phyloP scores from a whole-genome alignment of 208 protist genomes.

The Leishmania major region DNA sequence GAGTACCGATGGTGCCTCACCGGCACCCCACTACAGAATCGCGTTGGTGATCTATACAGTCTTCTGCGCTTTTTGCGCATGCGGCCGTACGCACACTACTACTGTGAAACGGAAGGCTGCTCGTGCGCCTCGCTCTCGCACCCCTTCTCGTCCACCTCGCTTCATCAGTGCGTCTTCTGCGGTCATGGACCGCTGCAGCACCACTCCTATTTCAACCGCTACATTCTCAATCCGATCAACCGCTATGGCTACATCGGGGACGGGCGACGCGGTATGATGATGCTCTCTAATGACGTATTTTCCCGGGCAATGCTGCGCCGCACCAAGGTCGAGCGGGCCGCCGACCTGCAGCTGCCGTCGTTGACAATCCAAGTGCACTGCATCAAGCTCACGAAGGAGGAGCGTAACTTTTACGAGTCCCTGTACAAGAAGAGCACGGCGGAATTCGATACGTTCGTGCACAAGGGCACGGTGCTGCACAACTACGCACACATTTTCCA shows the following conservation, averaged over 20 bases:
- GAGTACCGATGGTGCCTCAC: constrained; percentile 93
- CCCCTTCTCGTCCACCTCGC: constrained; percentile 79
- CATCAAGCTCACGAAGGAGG: constrained; percentile 72
- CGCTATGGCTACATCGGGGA: constrained; percentile 94
- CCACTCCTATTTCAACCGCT: constrained; percentile 93
- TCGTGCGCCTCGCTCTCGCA: constrained; percentile 90
- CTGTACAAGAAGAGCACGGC: constrained; percentile 92
- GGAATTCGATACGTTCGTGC: constrained; percentile 91
- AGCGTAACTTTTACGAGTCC: constrained; percentile 92
- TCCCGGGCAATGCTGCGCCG: constrained; percentile 88
- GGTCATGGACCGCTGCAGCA: constrained; percentile 93
- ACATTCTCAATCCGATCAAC: constrained; percentile 95
- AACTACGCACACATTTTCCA: constrained; percentile 97
- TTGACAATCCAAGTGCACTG: constrained; percentile 57
- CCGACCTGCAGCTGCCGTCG: constrained; percentile 80
- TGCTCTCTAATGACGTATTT: constrained; percentile 90
- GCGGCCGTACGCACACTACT: constrained; percentile 86
- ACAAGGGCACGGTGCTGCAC: constrained; percentile 91
- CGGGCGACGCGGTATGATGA: constrained; percentile 84
- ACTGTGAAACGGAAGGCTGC: constrained; percentile 86
- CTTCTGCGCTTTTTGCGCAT: constrained; percentile 95
- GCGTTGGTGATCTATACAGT: constrained; percentile 96
- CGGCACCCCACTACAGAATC: constrained; percentile 97
- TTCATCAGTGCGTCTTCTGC: constrained; percentile 87
- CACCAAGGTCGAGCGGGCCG: constrained; percentile 89